A percentile compares a stretch with the other conserved stretches of the same genome.
Evolutionary conservation across 495 filamentous ascomycete genomes (phyloP).

Genomic region (Tuber indicum): DNA sequence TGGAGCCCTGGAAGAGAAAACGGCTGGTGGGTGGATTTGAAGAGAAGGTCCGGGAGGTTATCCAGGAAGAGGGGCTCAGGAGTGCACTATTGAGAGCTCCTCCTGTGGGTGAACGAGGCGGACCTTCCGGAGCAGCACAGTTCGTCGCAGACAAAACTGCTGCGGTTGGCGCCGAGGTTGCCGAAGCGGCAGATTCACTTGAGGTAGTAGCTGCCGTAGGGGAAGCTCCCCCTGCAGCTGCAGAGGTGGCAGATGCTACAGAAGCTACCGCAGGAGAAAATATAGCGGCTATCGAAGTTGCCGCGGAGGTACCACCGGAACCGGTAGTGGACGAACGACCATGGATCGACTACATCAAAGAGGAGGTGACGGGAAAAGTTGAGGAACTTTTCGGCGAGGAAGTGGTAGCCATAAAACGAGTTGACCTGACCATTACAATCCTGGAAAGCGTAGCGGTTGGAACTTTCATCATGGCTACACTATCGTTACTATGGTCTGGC

Average conservation of each 20-base stretch:
- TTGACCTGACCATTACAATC: constrained; percentile 28
- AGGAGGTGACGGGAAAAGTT: constrained; percentile 19
- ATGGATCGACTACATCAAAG: constrained; percentile 12
- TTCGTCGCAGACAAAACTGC: constrained; percentile 10
- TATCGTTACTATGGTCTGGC: background rate
- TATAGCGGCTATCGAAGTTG: background rate
- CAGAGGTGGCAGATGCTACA: constrained; percentile 16
- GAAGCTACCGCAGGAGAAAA: background rate
- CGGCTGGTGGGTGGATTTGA: constrained; percentile 71
- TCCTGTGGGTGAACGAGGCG: background rate
- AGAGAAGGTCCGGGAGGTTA: constrained; percentile 69
- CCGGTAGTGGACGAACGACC: constrained; percentile 13
- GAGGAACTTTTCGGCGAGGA: constrained; percentile 35
- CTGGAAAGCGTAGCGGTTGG: constrained; percentile 22
- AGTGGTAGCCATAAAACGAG: constrained; percentile 23
- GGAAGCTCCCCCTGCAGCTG: background rate
- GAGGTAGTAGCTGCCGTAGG: constrained; percentile 35
- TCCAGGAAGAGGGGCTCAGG: constrained; percentile 55
- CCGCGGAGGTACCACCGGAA: background rate
- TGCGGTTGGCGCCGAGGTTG: constrained; percentile 48
- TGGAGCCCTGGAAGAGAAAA: constrained; percentile 85
- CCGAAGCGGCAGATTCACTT: constrained; percentile 48
- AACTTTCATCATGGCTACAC: constrained; percentile 6
- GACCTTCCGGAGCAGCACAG: background rate
- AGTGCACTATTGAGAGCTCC: constrained; percentile 29